Percentiles rank a stretch among this genome's conserved stretches.
phyloP scores from a whole-genome alignment of 2,329 filamentous ascomycete genomes.

The Fusarium foetens region DNA sequence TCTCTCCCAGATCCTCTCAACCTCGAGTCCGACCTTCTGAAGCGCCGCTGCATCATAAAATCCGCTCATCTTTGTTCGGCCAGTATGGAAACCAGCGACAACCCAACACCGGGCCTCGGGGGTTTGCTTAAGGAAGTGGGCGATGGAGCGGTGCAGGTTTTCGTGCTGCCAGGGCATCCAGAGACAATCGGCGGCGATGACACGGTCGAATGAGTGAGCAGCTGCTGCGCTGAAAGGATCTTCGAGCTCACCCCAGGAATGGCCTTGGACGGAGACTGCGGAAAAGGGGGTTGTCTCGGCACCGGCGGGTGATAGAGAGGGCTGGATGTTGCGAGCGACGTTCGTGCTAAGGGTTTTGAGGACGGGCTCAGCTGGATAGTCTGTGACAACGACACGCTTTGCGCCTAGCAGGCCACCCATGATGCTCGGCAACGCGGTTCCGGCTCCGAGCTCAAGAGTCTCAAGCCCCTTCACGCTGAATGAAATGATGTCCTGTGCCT shows the following conservation, averaged over 20 bases:
- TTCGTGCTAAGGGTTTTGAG: constrained; percentile 69
- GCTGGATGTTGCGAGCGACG: constrained; percentile 61
- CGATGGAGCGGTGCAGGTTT: constrained; percentile 71
- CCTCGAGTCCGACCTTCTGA: constrained; percentile 60
- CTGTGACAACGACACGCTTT: constrained; percentile 66
- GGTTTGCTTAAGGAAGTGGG: constrained; percentile 65
- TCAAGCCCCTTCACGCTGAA: constrained; percentile 62
- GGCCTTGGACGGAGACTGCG: constrained; percentile 63
- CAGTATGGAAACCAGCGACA: constrained; percentile 79
- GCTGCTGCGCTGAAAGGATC: constrained; percentile 45
- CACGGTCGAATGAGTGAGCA: constrained; percentile 63
- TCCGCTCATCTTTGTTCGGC: constrained; percentile 69
- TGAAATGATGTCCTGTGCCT: constrained; percentile 9
- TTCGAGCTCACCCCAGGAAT: constrained; percentile 70
- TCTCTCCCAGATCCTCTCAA: constrained; percentile 75
- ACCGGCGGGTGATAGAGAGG: constrained; percentile 48
- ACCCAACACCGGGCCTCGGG: constrained; percentile 66
- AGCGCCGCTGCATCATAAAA: constrained; percentile 69
- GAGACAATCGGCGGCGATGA: constrained; percentile 77
- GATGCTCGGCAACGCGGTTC: constrained; percentile 65
- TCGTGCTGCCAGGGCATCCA: constrained; percentile 80
- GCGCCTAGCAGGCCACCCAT: constrained; percentile 61
- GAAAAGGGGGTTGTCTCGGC: constrained; percentile 13
- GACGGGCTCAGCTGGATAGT: constrained; percentile 72
- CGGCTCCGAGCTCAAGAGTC: constrained; percentile 74